These are phyloP conservation scores for Nigrospora osmanthi DNA, from an alignment of 2,329 filamentous ascomycete genomes.

Conservation along the genomic window DNA sequence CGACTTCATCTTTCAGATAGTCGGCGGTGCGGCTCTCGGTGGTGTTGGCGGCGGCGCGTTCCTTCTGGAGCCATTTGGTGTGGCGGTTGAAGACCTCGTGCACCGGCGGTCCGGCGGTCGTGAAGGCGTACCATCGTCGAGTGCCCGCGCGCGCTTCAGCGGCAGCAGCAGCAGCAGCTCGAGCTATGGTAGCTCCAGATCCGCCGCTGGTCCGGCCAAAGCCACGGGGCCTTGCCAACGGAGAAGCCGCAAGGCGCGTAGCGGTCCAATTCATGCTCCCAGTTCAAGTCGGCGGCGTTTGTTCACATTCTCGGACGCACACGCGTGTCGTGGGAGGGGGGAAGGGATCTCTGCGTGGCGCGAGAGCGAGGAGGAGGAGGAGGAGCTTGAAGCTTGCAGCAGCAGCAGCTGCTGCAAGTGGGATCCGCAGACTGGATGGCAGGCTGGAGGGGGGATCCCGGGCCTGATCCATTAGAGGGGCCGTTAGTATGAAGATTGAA, in stretches of 20 bases:
- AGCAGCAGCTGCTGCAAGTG: too few relatives aligned
- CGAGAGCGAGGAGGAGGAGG: too few relatives aligned
- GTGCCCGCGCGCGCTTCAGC: not conserved
- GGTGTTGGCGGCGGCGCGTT: slow-evolving; percentile 66
- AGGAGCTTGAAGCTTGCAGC: too few relatives aligned
- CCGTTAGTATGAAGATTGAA: too few relatives aligned
- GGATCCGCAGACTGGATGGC: too few relatives aligned
- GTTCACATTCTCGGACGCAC: slow-evolving; percentile 14
- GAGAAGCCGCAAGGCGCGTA: not conserved
- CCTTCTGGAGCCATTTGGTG: slow-evolving; percentile 86
- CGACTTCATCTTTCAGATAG: slow-evolving; percentile 91
- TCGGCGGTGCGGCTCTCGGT: slow-evolving; percentile 73
- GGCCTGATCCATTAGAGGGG: too few relatives aligned
- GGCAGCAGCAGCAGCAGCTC: slow-evolving; percentile 1
- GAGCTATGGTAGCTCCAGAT: slow-evolving; percentile 3
- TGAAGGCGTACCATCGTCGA: slow-evolving; percentile 64
- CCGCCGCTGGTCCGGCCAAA: not conserved
- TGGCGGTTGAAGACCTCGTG: slow-evolving; percentile 87
- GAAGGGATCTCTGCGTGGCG: not conserved
- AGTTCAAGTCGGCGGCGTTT: slow-evolving; percentile 6
- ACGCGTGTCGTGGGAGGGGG: not conserved
- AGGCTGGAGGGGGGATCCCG: too few relatives aligned
- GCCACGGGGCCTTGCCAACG: too few relatives aligned
- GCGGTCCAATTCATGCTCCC: slow-evolving; percentile 20
- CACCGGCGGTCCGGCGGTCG: slow-evolving; percentile 66